These are phyloP conservation scores for Anastatica hierochuntica DNA, from an alignment of 345 rosid genomes.

Conservation along the genomic window DNA sequence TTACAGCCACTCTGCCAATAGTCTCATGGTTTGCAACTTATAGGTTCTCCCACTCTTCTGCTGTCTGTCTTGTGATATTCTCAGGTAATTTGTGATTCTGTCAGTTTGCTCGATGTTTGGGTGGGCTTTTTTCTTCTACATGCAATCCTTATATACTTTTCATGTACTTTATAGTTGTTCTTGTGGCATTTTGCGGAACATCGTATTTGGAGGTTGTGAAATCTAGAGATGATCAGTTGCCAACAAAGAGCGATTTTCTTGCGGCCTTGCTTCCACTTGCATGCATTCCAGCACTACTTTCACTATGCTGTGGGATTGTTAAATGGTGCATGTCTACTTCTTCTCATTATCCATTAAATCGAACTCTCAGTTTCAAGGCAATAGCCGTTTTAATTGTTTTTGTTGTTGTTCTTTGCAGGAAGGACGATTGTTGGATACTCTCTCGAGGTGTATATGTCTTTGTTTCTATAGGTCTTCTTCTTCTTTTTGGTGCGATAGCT, in stretches of 20 bases:
- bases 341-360: constrained; percentile 11
- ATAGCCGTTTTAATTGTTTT: constrained; percentile 9
- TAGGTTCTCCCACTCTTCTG: constrained; percentile 86
- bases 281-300: constrained; percentile 84
- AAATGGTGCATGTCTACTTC: constrained; percentile 59
- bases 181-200: constrained; percentile 82
- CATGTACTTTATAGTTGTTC: constrained; percentile 60
- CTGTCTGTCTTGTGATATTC: constrained; percentile 68
- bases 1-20: constrained; percentile 88
- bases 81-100: constrained; percentile 43
- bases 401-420: constrained; percentile 52
- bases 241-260: constrained; percentile 83
- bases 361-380: constrained; percentile 1
- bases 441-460: constrained; percentile 84
- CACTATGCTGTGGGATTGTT: constrained; percentile 83
- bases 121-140: constrained; percentile 8
- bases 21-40: constrained; percentile 97
- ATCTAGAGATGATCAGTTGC: constrained; percentile 77
- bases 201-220: constrained; percentile 87
- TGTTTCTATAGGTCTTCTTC: constrained; percentile 80
- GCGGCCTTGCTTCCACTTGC: constrained; percentile 95
- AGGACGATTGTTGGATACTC: constrained; percentile 92
- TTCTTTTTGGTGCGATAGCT: constrained; percentile 86
- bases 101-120: neutral
- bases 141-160: constrained; percentile 1